Conservation (phyloP, 305 asterid genomes). For the Nicotiana rustica region DNA sequence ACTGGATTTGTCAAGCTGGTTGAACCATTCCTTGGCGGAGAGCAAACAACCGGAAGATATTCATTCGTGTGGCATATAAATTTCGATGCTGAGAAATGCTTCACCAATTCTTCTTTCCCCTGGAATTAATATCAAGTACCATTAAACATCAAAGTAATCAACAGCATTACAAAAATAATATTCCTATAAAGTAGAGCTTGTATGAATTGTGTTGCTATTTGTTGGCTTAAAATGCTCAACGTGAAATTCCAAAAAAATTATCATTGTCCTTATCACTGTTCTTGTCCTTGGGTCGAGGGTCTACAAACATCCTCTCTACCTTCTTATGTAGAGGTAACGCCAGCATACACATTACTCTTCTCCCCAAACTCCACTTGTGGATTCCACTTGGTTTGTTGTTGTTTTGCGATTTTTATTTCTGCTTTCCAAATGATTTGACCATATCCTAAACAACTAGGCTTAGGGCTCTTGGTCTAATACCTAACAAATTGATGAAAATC, state of each 20-base stretch:
- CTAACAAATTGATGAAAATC: background rate
- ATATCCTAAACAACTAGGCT: too few species aligned
- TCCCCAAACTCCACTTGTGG: too few species aligned
- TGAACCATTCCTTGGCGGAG: slow-evolving; percentile 61
- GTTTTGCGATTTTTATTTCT: too few species aligned
- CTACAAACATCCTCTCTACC: too few species aligned
- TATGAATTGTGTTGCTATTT: background rate
- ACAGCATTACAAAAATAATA: background rate
- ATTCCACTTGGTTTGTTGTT: too few species aligned
- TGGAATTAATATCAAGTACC: background rate
- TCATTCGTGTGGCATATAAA: slow-evolving; percentile 47
- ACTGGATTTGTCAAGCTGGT: slow-evolving; percentile 5
- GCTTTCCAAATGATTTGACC: too few species aligned
- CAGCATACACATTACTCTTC: too few species aligned
- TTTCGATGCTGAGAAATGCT: slow-evolving; percentile 41
- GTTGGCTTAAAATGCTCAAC: background rate
- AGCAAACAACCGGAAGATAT: slow-evolving; percentile 56
- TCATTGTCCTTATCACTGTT: background rate
- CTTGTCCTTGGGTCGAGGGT: too few species aligned
- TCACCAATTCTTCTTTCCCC: slow-evolving; percentile 51
- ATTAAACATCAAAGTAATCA: background rate
- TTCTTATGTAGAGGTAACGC: too few species aligned
- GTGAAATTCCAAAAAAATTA: background rate
- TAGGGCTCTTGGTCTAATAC: background rate
- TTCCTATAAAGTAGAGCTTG: background rate